Evolutionary conservation across 495 filamentous ascomycete genomes (phyloP).

Genomic region (Diplogelasinospora grovesii): DNA sequence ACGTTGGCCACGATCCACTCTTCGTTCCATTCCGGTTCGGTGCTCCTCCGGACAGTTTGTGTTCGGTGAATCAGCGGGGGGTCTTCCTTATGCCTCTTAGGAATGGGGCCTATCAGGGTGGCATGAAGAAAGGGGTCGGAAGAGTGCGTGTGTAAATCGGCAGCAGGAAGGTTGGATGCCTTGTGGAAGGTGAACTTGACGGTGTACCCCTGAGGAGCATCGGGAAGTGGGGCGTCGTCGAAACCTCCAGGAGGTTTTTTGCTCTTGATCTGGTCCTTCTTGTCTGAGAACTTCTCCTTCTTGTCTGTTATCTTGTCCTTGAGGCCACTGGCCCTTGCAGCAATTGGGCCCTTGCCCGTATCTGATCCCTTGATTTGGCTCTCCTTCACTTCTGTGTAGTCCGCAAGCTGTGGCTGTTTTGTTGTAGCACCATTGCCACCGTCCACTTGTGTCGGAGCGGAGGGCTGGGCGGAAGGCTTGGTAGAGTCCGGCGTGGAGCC

Average conservation of each 20-base stretch:
- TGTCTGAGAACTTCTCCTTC: constrained; percentile 51
- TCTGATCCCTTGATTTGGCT: too few relatives aligned
- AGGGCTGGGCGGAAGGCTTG: too few relatives aligned
- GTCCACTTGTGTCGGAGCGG: not conserved
- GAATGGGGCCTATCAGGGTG: constrained; percentile 55
- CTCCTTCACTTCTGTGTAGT: too few relatives aligned
- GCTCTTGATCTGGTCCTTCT: constrained; percentile 47
- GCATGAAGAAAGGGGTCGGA: constrained; percentile 81
- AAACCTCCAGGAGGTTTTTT: constrained; percentile 70
- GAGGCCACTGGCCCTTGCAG: constrained; percentile 9
- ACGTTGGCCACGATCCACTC: constrained; percentile 87
- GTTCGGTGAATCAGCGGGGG: constrained; percentile 67
- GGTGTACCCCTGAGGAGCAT: constrained; percentile 68
- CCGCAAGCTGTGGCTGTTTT: too few relatives aligned
- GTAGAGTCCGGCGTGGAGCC: too few relatives aligned
- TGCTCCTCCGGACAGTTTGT: constrained; percentile 60
- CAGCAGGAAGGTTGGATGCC: constrained; percentile 71
- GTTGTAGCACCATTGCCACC: too few relatives aligned
- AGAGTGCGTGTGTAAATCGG: constrained; percentile 67
- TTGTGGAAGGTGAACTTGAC: constrained; percentile 79
- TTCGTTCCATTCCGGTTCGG: constrained; percentile 72
- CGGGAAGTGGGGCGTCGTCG: constrained; percentile 69
- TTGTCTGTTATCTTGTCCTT: constrained; percentile 48
- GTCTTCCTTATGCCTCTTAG: constrained; percentile 72
- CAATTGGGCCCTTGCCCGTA: not conserved